Evolutionary conservation across 2,329 filamentous ascomycete genomes (phyloP).

Genomic region (Neofusicoccum sp.): DNA sequence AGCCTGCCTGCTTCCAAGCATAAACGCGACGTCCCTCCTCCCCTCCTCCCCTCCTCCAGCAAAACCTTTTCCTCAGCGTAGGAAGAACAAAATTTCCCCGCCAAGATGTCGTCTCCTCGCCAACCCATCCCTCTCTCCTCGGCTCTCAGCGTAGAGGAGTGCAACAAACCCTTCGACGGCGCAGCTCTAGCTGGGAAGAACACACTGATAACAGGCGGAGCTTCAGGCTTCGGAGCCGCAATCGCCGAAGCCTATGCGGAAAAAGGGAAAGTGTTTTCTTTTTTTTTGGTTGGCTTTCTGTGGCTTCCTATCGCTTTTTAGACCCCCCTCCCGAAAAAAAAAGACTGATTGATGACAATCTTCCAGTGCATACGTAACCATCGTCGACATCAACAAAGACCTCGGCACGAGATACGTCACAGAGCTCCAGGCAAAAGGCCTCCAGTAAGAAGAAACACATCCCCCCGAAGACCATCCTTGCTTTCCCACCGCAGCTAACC

Average conservation of each 20-base stretch:
- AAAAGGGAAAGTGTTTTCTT: background rate
- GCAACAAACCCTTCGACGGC: background rate
- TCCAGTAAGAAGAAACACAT: background rate
- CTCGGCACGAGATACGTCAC: slow-evolving; percentile 23
- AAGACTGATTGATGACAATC: background rate
- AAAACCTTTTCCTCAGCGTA: too few relatives aligned
- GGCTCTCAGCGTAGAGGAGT: background rate
- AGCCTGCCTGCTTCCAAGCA: too few relatives aligned
- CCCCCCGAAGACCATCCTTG: too few relatives aligned
- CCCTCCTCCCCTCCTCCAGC: too few relatives aligned
- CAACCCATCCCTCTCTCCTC: background rate
- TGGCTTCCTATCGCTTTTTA: background rate
- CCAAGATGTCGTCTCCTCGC: too few relatives aligned
- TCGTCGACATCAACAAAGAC: slow-evolving; percentile 30
- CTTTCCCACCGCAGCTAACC: too few relatives aligned
- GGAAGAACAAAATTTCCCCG: too few relatives aligned
- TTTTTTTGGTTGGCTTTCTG: too few relatives aligned
- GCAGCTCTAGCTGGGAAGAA: background rate
- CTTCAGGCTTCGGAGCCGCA: slow-evolving; percentile 3
- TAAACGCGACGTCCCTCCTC: too few relatives aligned
- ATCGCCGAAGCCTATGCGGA: background rate
- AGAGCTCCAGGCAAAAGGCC: slow-evolving; percentile 25
- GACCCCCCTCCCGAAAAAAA: too few relatives aligned
- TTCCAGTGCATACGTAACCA: slow-evolving; percentile 29
- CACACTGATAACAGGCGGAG: slow-evolving; percentile 12